Percentiles rank a stretch among this genome's conserved stretches.
These are phyloP conservation scores for Geoglossum glabrum DNA, from an alignment of 495 filamentous ascomycete genomes.

Conservation along the genomic window DNA sequence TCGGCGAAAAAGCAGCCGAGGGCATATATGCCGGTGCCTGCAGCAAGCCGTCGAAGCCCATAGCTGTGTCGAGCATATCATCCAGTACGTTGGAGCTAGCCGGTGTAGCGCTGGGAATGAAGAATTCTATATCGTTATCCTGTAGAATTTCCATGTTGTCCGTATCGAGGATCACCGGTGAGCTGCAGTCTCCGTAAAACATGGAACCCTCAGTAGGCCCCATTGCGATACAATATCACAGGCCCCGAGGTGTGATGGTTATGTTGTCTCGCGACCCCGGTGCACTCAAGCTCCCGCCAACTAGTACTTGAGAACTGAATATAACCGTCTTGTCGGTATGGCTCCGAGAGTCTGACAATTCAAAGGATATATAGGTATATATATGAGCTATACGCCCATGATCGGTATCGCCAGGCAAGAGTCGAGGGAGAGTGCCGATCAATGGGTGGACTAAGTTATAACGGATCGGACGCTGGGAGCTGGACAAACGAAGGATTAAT, in stretches of 20 bases:
- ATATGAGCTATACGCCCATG: too few species aligned
- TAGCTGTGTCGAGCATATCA: not conserved
- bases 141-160: conserved; percentile 15
- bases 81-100: conserved; percentile 10
- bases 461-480: not conserved
- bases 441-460: not conserved
- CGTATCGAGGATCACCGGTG: conserved; percentile 15
- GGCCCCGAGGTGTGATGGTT: not conserved
- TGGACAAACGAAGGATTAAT: not conserved
- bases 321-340: too few species aligned
- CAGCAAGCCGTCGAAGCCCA: conserved; percentile 2
- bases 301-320: not conserved
- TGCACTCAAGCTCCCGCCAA: not conserved
- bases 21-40: not conserved
- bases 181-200: not conserved
- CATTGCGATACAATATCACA: not conserved
- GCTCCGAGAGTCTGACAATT: too few species aligned
- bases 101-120: conserved; percentile 10
- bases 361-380: too few species aligned
- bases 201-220: not conserved
- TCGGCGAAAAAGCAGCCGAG: not conserved
- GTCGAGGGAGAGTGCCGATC: not conserved
- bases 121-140: conserved; percentile 23
- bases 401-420: not conserved
- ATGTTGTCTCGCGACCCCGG: not conserved